These are phyloP conservation scores for Ambispora gerdemannii DNA, from an alignment of 192 early-diverging fungal species.

Conservation along the genomic window DNA sequence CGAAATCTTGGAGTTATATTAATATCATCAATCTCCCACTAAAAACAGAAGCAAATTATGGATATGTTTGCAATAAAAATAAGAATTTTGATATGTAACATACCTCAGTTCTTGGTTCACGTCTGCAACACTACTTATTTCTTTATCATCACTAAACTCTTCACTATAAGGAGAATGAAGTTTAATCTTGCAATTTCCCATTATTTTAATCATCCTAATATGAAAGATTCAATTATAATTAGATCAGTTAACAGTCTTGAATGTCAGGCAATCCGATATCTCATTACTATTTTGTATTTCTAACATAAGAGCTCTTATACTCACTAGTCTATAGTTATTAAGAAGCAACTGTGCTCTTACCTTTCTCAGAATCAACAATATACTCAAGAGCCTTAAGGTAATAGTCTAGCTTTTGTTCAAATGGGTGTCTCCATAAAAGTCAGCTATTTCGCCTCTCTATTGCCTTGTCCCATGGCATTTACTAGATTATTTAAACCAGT, in stretches of 20 bases:
- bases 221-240: conserved; percentile 9
- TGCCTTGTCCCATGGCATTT: too few relatives aligned
- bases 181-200: neutral
- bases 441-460: too few relatives aligned
- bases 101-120: conserved; percentile 25
- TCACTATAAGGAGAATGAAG: too few relatives aligned
- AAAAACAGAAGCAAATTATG: conserved; percentile 7
- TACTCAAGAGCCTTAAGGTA: conserved; percentile 23
- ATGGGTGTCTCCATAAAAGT: too few relatives aligned
- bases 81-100: conserved; percentile 12
- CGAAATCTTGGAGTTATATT: conserved; percentile 25
- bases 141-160: conserved; percentile 19
- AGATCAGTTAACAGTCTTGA: conserved; percentile 24
- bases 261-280: conserved; percentile 14
- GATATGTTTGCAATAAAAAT: conserved; percentile 22
- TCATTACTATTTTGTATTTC: conserved; percentile 22
- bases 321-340: conserved; percentile 10
- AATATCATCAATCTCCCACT: conserved; percentile 26
- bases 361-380: neutral
- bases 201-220: neutral
- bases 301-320: neutral
- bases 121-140: conserved; percentile 7
- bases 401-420: neutral
- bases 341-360: conserved; percentile 10
- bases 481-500: too few relatives aligned